A percentile compares a stretch with the other conserved stretches of the same genome.
Evolutionary conservation across 441 rosid genomes (phyloP).

Genomic region (Croton setiger): DNA sequence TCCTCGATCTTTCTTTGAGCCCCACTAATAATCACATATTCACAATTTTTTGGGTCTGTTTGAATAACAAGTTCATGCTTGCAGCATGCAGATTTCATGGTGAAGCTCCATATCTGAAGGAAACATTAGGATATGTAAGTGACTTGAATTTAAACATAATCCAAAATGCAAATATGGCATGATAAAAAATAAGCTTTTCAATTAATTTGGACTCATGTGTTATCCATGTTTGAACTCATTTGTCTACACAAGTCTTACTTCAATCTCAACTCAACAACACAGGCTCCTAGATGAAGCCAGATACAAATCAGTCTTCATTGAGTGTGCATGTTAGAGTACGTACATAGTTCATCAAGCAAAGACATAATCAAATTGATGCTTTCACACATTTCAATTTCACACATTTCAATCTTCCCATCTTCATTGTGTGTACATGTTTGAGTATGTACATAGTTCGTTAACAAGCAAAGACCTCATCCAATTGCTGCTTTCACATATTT

Average conservation of each 20-base stretch:
- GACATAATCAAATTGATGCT: not conserved
- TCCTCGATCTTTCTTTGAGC: slow-evolving; percentile 80
- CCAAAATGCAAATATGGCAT: not conserved
- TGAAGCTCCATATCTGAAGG: slow-evolving; percentile 86
- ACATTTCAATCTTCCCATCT: not conserved
- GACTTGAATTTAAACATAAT: not conserved
- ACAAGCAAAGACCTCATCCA: not conserved
- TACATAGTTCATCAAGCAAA: not conserved
- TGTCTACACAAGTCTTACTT: not conserved
- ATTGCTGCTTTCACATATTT: not conserved
- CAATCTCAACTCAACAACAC: not conserved
- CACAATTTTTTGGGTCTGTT: slow-evolving; percentile 89
- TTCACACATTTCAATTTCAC: not conserved
- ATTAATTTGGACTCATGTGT: not conserved
- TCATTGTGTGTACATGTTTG: not conserved
- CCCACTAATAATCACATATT: slow-evolving; percentile 83
- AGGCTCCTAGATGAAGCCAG: not conserved
- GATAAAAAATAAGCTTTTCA: not conserved
- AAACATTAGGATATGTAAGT: slow-evolving; percentile 13
- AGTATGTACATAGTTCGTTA: not conserved
- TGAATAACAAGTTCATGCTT: slow-evolving; percentile 83
- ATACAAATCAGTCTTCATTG: not conserved
- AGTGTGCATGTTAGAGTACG: not conserved
- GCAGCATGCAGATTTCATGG: slow-evolving; percentile 93
- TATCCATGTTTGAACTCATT: too few relatives aligned